Percentiles rank a stretch among this genome's conserved stretches.
Conservation (phyloP, 768 basidiomycete species). For the Cystofilobasidium capitatum region DNA sequence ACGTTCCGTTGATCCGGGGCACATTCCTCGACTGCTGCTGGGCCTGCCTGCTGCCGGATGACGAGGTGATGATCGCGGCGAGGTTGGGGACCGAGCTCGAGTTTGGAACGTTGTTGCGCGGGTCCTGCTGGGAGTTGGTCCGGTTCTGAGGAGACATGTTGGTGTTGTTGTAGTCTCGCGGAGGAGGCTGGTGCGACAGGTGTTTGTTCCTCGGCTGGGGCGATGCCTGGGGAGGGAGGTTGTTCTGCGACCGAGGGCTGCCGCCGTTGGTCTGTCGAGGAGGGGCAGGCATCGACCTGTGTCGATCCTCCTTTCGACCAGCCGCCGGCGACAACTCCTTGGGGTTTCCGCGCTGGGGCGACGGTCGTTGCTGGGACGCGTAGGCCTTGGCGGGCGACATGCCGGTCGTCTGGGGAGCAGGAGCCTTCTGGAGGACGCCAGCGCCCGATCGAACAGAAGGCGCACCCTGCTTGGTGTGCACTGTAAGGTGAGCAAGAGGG, state of each 20-base stretch:
- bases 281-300: not conserved
- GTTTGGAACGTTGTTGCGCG: not conserved
- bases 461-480: not conserved
- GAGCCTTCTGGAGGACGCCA: not conserved
- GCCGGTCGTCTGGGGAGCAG: not conserved
- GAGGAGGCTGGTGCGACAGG: not conserved
- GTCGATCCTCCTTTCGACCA: conserved; percentile 2
- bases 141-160: not conserved
- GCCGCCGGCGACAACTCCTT: not conserved
- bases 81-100: conserved; percentile 1
- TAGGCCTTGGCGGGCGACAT: conserved; percentile 1
- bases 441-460: not conserved
- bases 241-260: not conserved
- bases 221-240: not conserved
- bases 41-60: not conserved
- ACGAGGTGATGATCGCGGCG: not conserved
- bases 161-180: not conserved
- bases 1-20: conserved; percentile 5
- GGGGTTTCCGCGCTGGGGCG: not conserved
- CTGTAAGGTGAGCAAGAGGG: not conserved
- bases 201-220: not conserved
- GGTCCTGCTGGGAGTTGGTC: not conserved
- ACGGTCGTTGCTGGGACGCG: not conserved
- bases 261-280: not conserved
- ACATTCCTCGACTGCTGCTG: not conserved